Conservation (phyloP, 1,284 basidiomycete genomes). For the Ustilago hordei region DNA sequence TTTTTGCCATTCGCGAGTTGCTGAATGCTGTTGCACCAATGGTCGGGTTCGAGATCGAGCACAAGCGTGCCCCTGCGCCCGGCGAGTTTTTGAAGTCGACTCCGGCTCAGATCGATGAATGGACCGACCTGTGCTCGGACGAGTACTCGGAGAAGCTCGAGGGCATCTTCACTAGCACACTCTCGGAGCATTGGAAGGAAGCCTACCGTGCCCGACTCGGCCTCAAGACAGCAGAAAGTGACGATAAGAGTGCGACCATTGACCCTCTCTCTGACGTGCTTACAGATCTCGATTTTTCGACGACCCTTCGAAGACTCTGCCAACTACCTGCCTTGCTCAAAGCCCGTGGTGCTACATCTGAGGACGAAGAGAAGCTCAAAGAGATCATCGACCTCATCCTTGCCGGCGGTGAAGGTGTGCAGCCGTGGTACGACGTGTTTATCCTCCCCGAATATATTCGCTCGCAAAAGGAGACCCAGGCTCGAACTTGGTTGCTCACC, state of each 20-base stretch:
- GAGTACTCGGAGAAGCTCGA: conserved; percentile 47
- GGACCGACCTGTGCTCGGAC: conserved; percentile 48
- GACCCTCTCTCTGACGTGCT: conserved; percentile 40
- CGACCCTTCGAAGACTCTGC: conserved; percentile 53
- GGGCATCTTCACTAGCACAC: conserved; percentile 42
- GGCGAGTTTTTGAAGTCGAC: conserved; percentile 49
- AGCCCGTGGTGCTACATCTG: conserved; percentile 4
- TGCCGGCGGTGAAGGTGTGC: conserved; percentile 17
- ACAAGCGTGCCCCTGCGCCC: conserved; percentile 67
- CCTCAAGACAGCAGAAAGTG: conserved; percentile 21
- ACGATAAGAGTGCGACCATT: conserved; percentile 42
- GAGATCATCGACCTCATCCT: conserved; percentile 35
- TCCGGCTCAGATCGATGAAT: conserved; percentile 44
- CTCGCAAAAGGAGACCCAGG: conserved; percentile 39
- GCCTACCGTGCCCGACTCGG: conserved; percentile 56
- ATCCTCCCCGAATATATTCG: conserved; percentile 37
- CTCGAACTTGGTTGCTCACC: conserved; percentile 48
- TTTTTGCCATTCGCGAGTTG: conserved; percentile 48
- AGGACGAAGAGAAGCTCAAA: conserved; percentile 37
- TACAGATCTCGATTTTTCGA: conserved; percentile 54
- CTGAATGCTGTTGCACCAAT: conserved; percentile 43
- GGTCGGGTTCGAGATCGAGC: conserved; percentile 53
- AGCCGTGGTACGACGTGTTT: conserved; percentile 45
- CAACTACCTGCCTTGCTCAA: conserved; percentile 44
- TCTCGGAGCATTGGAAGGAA: conserved; percentile 57